phyloP scores from a whole-genome alignment of 192 early-diverging fungal species.

The Linnemannia elongata region DNA sequence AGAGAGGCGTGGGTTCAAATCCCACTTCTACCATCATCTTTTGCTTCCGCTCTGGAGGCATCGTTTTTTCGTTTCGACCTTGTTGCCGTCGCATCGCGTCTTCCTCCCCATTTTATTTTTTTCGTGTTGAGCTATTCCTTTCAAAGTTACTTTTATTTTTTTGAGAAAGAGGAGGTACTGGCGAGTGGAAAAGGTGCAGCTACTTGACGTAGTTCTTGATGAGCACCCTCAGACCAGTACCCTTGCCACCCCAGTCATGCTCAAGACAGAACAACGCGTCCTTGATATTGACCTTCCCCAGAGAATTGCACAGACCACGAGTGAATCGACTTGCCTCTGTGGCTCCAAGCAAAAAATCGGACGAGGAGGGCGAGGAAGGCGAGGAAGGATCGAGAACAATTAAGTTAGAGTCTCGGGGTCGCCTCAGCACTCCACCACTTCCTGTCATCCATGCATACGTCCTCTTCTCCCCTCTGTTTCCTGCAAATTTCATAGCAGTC shows the following conservation, averaged over 20 bases:
- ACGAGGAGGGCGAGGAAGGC: not conserved
- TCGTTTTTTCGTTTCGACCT: too few relatives aligned
- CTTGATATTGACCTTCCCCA: not conserved
- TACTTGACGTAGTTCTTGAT: not conserved
- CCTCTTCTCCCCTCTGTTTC: not conserved
- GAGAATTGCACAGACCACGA: not conserved
- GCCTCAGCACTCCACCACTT: not conserved
- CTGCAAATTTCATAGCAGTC: not conserved
- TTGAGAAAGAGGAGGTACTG: too few relatives aligned
- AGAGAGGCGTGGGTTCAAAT: conserved; percentile 84
- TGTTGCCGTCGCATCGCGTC: too few relatives aligned
- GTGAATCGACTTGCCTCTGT: not conserved
- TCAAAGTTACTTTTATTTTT: not conserved
- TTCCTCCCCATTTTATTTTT: not conserved
- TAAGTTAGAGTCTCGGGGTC: not conserved
- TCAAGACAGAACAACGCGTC: conserved; percentile 4
- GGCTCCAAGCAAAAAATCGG: not conserved
- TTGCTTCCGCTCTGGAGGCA: not conserved
- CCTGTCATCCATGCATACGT: not conserved
- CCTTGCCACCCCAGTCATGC: not conserved
- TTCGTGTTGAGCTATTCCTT: not conserved
- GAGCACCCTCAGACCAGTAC: not conserved
- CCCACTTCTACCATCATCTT: conserved; percentile 67
- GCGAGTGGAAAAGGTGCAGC: not conserved
- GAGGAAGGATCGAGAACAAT: not conserved